A percentile compares a stretch with the other conserved stretches of the same genome.
These are phyloP conservation scores for Aspergillus neoniger DNA, from an alignment of 2,329 filamentous ascomycete genomes.

Conservation along the genomic window DNA sequence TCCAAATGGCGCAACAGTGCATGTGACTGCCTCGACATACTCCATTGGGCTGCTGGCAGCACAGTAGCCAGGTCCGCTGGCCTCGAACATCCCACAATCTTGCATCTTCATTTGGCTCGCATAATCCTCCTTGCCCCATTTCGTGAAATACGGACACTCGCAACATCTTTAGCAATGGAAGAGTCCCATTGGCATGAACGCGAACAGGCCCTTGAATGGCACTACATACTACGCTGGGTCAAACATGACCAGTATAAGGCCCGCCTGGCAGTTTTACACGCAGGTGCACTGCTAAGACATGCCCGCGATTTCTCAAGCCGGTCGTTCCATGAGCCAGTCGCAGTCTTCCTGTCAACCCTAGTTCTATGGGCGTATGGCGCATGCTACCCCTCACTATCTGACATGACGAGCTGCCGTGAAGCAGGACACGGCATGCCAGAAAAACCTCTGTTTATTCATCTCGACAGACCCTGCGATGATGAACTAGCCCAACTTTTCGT, in stretches of 20 bases:
- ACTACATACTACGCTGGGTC: constrained; percentile 53
- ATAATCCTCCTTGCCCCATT: constrained; percentile 55
- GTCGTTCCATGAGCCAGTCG: constrained; percentile 52
- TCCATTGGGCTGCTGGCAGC: constrained; percentile 61
- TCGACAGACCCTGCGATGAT: constrained; percentile 60
- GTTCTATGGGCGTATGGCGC: constrained; percentile 52
- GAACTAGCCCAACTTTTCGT: constrained; percentile 61
- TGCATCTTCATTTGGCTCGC: constrained; percentile 59
- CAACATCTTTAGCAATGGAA: constrained; percentile 37
- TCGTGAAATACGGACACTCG: constrained; percentile 49
- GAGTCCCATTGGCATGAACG: constrained; percentile 34
- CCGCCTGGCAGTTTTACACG: constrained; percentile 58
- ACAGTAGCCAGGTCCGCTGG: constrained; percentile 53
- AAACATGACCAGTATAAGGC: constrained; percentile 57
- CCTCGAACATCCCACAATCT: constrained; percentile 56
- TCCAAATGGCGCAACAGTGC: constrained; percentile 50
- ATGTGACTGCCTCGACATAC: constrained; percentile 53
- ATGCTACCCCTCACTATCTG: constrained; percentile 33
- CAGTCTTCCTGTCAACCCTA: constrained; percentile 50
- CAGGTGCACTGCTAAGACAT: constrained; percentile 56
- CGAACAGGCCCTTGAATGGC: constrained; percentile 36
- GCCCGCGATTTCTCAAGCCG: constrained; percentile 52
- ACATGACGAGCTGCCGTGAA: constrained; percentile 24
- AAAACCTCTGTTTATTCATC: constrained; percentile 50
- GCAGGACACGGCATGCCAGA: constrained; percentile 20